Conservation (phyloP, 164 flowering plant species). For the Saururus chinensis region DNA sequence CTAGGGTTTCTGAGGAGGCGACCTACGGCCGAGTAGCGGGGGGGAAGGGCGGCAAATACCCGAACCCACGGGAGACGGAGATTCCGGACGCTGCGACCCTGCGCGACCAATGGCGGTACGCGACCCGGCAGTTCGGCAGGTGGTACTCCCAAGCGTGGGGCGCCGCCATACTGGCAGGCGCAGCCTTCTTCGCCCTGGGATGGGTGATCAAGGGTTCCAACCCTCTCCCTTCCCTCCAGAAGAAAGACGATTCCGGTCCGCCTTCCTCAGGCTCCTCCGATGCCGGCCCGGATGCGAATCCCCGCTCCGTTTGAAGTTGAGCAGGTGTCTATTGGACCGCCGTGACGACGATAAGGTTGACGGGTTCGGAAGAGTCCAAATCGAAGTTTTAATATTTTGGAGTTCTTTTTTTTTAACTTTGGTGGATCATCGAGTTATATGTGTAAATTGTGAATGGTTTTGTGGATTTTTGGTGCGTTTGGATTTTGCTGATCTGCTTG, state of each 20-base stretch:
- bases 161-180: slow-evolving; percentile 73
- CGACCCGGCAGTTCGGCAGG: slow-evolving; percentile 53
- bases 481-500: too few species aligned
- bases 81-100: slow-evolving; percentile 75
- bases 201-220: slow-evolving; percentile 78
- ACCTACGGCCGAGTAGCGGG: background rate
- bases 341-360: too few species aligned
- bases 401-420: too few species aligned
- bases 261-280: too few species aligned
- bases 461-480: too few species aligned
- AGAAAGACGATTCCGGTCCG: slow-evolving; percentile 20
- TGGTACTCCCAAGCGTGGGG: slow-evolving; percentile 92
- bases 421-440: too few species aligned
- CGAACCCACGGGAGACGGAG: slow-evolving; percentile 46
- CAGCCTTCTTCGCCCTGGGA: slow-evolving; percentile 69
- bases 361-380: too few species aligned
- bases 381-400: too few species aligned
- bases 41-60: slow-evolving; percentile 8
- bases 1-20: too few species aligned
- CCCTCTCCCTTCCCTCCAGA: slow-evolving; percentile 43
- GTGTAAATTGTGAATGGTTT: too few species aligned
- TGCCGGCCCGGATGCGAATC: background rate
- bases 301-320: too few species aligned
- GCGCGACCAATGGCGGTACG: slow-evolving; percentile 70
- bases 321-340: too few species aligned